Base-by-base conservation (phyloP, 257 asterid species). In the Solanum ahanhuiri region DNA sequence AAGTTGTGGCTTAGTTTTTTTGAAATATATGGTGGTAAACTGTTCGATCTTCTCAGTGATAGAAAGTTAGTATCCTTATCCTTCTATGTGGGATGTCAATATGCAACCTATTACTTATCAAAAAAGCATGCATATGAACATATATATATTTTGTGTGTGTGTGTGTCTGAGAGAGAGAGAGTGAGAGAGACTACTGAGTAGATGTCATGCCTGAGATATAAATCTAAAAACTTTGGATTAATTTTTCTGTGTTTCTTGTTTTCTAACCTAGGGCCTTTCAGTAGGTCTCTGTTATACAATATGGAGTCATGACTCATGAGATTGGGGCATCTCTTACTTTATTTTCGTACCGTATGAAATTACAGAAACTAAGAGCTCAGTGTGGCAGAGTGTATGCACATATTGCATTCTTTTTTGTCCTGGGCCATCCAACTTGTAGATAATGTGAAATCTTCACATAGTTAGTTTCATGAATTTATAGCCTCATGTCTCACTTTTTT, bases 1-100 rank as follows among this genome's bases (percentile, higher is more conserved):
- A 97, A 97, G 92, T 89, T 97, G 92, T 97, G 98, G 99, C 98
- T 97, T 87, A 95, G 98, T 93, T 94, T 91, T 90, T 97, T 97
- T 85, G 99, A 97, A 92, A 97, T 97, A 89, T 97, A 97, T 88
- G 66, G 66, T 58, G 66, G 66, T 20, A 58, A 58, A 20, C 66
- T 58, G 66, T 58, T 7, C 12, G 66, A 97, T 93, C 98, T 97
- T 86, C 98, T 97, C 90, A 92, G 98, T 66, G 99, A 97, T 60
- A 90, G 99, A 91, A 95, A 94, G 98, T 95, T 87, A 92, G 85
- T 91, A 85, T 88, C 87, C 93, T 87, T 54, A 69, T 71, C 66
- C 70, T 45, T 43, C 51, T 41, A 72, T 33, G 39, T 85, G 81
- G 81, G 81, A 71, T 20, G 81, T 71, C 81, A 35, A 71, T 34